Base-by-base conservation (phyloP, 2,329 filamentous ascomycete genomes). In the Colletotrichum sp. region DNA sequence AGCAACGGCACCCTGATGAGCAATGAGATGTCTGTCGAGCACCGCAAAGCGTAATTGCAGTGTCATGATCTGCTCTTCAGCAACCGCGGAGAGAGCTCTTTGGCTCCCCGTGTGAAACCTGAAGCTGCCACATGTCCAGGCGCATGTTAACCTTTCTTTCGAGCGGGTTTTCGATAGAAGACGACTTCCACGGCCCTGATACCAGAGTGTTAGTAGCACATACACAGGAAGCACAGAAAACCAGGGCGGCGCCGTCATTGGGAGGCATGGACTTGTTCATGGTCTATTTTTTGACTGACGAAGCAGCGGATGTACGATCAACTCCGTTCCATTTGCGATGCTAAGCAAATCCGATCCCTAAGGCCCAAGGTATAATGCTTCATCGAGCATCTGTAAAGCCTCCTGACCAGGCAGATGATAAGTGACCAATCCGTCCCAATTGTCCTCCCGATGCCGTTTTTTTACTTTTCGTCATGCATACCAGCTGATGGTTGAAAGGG, bases 311-410 rank as follows among this genome's bases (percentile, higher is more conserved):
- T 76, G 74, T 76, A 76, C 74, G 74, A 76, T 76, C 74, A 76
- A 76, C 74, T 74, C 74, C 74, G 74, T 76, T 76, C 71, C 75
- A 76, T 76, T 76, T 76, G 72, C 75, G 72, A 64, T 76, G 72
- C 63, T 76, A 76, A 76, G 75, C 75, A 76, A 76, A 76, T 75
- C 75, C 75, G 72, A 76, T 76, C 75, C 75, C 72, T 76, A 75
- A 76, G 74, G 74, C 74, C 74, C 71, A 74, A 76, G 74, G 74
- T 76, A 76, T 74, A 66, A 65, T 76, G 71, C 75, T 76, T 67
- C 75, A 76, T 75, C 72, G 72, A 76, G 75, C 75, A 75, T 76
- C 74, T 73, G 75, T 71, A 71, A 75, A 76, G 75, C 75, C 75
- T 76, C 72, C 71, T 75, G 75, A 75, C 75, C 72, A 76, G 75